A percentile compares a stretch with the other conserved stretches of the same genome.
Evolutionary conservation across 2,329 filamentous ascomycete genomes (phyloP).

Genomic region (Bretziella fagacearum): DNA sequence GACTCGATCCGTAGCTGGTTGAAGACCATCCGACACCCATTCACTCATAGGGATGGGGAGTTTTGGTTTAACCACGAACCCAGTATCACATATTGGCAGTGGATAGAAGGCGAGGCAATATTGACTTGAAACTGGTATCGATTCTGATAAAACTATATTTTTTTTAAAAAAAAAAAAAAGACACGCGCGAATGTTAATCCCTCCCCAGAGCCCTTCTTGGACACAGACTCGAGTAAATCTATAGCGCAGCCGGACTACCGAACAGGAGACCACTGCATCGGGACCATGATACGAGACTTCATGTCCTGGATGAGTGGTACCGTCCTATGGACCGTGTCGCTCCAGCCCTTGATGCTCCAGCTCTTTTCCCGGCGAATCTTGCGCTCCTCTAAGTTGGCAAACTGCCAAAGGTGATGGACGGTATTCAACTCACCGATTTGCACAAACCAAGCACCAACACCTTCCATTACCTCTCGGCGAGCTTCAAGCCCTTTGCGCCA

Average conservation of each 20-base stretch:
- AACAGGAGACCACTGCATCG: conserved; percentile 93
- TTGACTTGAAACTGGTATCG: no score
- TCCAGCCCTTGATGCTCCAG: conserved; percentile 91
- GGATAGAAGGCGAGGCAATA: no score
- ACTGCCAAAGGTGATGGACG: conserved; percentile 97
- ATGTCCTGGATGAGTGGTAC: conserved; percentile 92
- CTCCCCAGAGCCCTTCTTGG: not conserved
- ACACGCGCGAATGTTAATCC: no score
- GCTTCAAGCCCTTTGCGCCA: conserved; percentile 88
- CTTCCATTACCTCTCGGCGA: conserved; percentile 92
- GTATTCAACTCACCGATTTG: conserved; percentile 96
- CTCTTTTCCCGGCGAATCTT: conserved; percentile 82
- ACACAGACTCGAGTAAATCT: not conserved
- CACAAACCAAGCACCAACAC: conserved; percentile 95
- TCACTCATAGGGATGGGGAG: no score
- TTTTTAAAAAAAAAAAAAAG: no score
- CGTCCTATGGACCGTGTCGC: conserved; percentile 94
- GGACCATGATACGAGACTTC: conserved; percentile 84
- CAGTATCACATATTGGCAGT: not conserved
- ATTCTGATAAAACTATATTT: no score
- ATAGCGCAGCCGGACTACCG: conserved; percentile 32
- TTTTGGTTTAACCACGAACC: no score
- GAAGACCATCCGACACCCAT: no score
- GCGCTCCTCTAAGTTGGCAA: conserved; percentile 88
- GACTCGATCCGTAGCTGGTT: no score